Percentiles rank a stretch among this genome's conserved stretches.
phyloP scores from a whole-genome alignment of 2,329 filamentous ascomycete species.

The Leptosphaerulina australis region DNA sequence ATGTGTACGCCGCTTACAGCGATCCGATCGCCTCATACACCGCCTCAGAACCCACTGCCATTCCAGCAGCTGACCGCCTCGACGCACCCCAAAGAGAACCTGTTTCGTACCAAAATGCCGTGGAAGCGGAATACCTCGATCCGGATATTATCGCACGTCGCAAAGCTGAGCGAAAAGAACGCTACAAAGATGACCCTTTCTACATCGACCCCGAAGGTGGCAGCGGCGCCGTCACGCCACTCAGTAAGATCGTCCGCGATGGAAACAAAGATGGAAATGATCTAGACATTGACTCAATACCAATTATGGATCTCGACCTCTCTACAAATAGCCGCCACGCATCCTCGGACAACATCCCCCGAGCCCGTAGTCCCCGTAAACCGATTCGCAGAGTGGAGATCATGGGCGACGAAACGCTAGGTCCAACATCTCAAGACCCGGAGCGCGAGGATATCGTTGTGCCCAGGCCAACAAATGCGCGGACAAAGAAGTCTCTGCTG shows the following conservation, averaged over 20 bases:
- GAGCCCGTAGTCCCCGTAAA: conserved; percentile 38
- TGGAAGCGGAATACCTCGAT: conserved; percentile 65
- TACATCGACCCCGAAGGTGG: conserved; percentile 71
- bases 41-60: conserved; percentile 23
- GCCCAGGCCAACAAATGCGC: conserved; percentile 27
- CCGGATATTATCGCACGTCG: conserved; percentile 74
- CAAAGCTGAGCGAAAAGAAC: conserved; percentile 76
- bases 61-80: conserved; percentile 53
- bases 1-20: conserved; percentile 55
- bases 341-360: conserved; percentile 26
- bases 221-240: conserved; percentile 72
- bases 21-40: conserved; percentile 45
- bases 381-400: conserved; percentile 52
- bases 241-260: conserved; percentile 72
- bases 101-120: conserved; percentile 54
- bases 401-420: conserved; percentile 56
- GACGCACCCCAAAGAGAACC: conserved; percentile 47
- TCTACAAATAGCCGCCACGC: conserved; percentile 47
- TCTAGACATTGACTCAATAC: conserved; percentile 91
- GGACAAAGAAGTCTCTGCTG: conserved; percentile 70
- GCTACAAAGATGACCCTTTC: conserved; percentile 92
- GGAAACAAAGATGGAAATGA: conserved; percentile 73
- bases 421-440: conserved; percentile 39
- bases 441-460: conserved; percentile 42
- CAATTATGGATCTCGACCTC: conserved; percentile 90